Conservation (phyloP, 176 grass and related monocot species). For the Carex parvula region DNA sequence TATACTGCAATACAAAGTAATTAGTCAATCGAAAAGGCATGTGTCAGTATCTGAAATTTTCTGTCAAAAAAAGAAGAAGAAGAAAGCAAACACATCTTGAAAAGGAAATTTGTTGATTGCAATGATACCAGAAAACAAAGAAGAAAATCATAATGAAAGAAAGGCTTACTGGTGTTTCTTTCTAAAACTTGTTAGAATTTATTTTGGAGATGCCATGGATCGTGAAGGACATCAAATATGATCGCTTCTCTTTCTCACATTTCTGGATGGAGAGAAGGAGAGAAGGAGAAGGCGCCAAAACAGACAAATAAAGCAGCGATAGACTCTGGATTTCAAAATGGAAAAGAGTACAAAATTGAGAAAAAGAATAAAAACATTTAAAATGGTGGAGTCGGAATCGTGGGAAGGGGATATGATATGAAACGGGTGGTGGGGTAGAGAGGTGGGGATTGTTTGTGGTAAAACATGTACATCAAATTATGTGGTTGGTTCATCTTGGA, state of each 20-base stretch:
- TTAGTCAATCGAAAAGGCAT: neutral
- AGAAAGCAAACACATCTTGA: neutral
- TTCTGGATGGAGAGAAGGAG: neutral
- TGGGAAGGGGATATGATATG: neutral
- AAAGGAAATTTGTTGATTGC: neutral
- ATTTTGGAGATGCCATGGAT: neutral
- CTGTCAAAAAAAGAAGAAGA: neutral
- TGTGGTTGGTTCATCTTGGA: neutral
- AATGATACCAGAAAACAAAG: neutral
- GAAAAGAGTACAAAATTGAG: neutral
- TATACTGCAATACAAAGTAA: slow-evolving; percentile 20
- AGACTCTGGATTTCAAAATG: neutral
- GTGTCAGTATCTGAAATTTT: neutral
- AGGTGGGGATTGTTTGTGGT: slow-evolving; percentile 3
- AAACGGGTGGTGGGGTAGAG: neutral
- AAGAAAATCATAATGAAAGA: neutral
- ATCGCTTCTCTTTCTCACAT: slow-evolving; percentile 17
- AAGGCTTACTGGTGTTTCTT: neutral
- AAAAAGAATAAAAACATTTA: neutral
- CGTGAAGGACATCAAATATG: neutral
- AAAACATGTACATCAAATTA: neutral
- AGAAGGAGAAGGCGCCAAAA: neutral
- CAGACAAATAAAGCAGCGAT: neutral
- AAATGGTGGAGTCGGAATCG: neutral
- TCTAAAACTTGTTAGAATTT: neutral